Base-by-base conservation (phyloP, 2,329 filamentous ascomycete species). In the Colletotrichum coccodes region DNA sequence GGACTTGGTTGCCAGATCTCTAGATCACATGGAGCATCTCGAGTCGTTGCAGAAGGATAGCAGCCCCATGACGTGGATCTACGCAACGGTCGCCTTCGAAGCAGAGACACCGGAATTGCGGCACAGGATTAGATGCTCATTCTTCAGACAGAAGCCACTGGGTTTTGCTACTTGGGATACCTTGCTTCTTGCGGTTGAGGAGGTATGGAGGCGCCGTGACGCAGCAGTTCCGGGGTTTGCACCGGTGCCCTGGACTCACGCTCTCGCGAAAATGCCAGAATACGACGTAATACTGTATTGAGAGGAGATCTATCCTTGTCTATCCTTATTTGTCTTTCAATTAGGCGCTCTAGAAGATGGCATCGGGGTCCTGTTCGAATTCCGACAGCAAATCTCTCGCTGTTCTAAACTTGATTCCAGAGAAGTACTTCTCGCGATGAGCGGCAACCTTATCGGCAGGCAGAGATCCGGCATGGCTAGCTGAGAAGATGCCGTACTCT, bases 401-500 rank as follows among this genome's bases (percentile, higher is more conserved):
- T 1, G 47, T 46, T 12, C 62, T 57, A 26, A 65, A 60, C 46
- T 46, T 60, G 62, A 65, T 23, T 6, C 62, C 62, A 28, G 34
- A 16, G 32, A 68, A 71, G 14, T 61, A 59, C 26, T 49, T 56
- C 50, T 63, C 60, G 16, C 70, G 47, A 11, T 71, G 70, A 21
- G 61, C 65, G 9, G 49, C 50, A 16, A 71, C 70, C 60, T 65
- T 63, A 1, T 28, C 65, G n/a, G 26, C 40, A 23, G 62, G 61
- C 32, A 71, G 30, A 21, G 52, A 60, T 6, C 60, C 44, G 5
- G 70, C 70, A 6, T 52, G 52, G 40, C 70, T 71, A 6, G 62
- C 34, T 2, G 65, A 50, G 49, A 64, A 70, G 2, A 71, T 44
- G 11, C 58, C 61, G 18, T 64, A 60, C n/a, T 71, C 70, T 18